These are phyloP conservation scores for Pistacia integerrima DNA, from an alignment of 345 rosid species.

Conservation along the genomic window DNA sequence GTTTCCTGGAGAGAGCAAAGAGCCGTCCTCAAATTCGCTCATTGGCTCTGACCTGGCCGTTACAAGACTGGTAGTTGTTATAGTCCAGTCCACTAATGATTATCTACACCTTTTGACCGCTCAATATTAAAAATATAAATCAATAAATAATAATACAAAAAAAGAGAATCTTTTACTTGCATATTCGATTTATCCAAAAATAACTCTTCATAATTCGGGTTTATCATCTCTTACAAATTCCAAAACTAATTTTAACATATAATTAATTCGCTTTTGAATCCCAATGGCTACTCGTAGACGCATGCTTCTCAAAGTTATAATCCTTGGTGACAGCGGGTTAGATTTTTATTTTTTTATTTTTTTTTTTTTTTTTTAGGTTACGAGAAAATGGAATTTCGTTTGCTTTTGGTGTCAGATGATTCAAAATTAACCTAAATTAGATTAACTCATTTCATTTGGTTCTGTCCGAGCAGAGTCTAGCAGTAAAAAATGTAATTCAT, in stretches of 20 bases:
- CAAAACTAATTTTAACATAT: slow-evolving; percentile 3
- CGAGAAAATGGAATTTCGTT: not conserved
- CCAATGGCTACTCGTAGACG: slow-evolving; percentile 83
- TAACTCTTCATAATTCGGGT: not conserved
- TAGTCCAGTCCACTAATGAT: not conserved
- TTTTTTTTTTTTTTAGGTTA: not conserved
- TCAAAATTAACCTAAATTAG: not conserved
- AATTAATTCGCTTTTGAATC: slow-evolving; percentile 11
- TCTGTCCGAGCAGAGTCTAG: not conserved
- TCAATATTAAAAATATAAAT: not conserved
- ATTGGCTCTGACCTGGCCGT: slow-evolving; percentile 4
- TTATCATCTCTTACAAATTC: not conserved
- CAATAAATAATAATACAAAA: not conserved
- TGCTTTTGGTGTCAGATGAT: not conserved
- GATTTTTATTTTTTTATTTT: slow-evolving; percentile 4
- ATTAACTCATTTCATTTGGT: not conserved
- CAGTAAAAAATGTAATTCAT: not conserved
- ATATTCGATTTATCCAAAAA: slow-evolving; percentile 10
- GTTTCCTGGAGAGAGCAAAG: not conserved
- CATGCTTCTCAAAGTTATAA: slow-evolving; percentile 80
- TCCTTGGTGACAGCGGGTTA: slow-evolving; percentile 90
- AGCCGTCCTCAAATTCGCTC: not conserved
- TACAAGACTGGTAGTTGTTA: slow-evolving; percentile 5
- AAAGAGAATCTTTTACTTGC: not conserved
- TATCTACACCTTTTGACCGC: not conserved